A percentile compares a stretch with the other conserved stretches of the same genome.
These are phyloP conservation scores for Zygnema cylindricum DNA, from an alignment of 139 green algal species.

Conservation along the genomic window DNA sequence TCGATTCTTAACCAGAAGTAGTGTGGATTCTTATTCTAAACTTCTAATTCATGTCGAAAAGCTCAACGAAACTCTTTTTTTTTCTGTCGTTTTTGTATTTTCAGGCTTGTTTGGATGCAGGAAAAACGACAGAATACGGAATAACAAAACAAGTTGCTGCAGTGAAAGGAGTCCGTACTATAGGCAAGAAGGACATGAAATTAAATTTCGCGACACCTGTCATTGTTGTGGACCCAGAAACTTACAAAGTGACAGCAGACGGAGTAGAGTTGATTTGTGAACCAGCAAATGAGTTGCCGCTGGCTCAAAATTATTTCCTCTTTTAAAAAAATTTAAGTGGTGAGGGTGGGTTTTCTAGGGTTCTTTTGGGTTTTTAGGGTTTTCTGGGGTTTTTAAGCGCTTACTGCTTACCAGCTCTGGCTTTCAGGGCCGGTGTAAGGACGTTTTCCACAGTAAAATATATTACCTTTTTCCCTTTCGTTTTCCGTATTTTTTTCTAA, in stretches of 20 bases:
- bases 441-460: no score
- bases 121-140: conserved; percentile 45
- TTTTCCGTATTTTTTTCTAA: no score
- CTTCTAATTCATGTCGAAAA: conserved; percentile 9
- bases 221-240: conserved; percentile 68
- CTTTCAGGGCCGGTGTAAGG: no score
- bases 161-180: conserved; percentile 37
- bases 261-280: conserved; percentile 60
- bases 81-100: no score
- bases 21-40: no score
- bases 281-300: conserved; percentile 56
- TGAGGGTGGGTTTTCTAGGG: not conserved
- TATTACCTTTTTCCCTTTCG: no score
- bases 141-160: conserved; percentile 57
- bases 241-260: conserved; percentile 67
- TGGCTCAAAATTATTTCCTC: conserved; percentile 67
- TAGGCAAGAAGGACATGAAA: conserved; percentile 68
- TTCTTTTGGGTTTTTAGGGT: conserved; percentile 6
- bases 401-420: no score
- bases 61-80: not conserved
- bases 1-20: no score
- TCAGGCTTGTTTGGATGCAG: conserved; percentile 31
- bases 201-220: conserved; percentile 59
- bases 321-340: conserved; percentile 43
- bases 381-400: no score